phyloP scores from a whole-genome alignment of 306 rosid genomes.

The Quercus parvula region DNA sequence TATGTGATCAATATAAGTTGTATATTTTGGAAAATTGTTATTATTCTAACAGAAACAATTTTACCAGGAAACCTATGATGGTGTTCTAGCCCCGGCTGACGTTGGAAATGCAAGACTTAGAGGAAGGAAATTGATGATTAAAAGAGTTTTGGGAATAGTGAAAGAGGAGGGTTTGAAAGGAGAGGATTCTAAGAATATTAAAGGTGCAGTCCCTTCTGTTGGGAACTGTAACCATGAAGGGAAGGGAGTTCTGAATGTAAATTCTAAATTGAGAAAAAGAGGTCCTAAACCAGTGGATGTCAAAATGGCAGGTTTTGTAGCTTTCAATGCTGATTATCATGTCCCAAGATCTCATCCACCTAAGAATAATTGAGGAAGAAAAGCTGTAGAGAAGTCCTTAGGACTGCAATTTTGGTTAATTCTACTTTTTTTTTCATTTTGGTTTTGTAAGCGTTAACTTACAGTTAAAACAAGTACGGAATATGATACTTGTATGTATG shows the following conservation, averaged over 20 bases:
- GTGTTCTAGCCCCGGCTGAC: not conserved
- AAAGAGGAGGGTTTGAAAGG: not conserved
- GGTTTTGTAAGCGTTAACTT: not conserved
- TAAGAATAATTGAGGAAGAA: conserved; percentile 41
- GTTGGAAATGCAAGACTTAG: conserved; percentile 1
- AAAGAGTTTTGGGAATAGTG: conserved; percentile 1
- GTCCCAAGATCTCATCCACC: conserved; percentile 71
- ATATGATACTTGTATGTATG: not conserved
- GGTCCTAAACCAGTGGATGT: conserved; percentile 10
- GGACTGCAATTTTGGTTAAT: conserved; percentile 13
- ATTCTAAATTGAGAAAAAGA: not conserved
- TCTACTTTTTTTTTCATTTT: not conserved
- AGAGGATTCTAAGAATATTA: conserved; percentile 1
- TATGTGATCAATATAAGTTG: not conserved
- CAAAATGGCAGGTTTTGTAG: conserved; percentile 30
- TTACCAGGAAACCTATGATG: conserved; percentile 19
- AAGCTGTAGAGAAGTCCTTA: not conserved
- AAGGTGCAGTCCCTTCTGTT: not conserved
- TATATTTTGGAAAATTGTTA: too few relatives aligned
- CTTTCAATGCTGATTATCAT: conserved; percentile 54
- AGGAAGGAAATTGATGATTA: conserved; percentile 32
- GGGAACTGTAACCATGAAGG: not conserved
- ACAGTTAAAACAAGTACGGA: not conserved
- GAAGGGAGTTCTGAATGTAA: not conserved
- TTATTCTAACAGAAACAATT: not conserved